Evolutionary conservation across 2,329 filamentous ascomycete species (phyloP).

Genomic region (Cladophialophora yegresii): DNA sequence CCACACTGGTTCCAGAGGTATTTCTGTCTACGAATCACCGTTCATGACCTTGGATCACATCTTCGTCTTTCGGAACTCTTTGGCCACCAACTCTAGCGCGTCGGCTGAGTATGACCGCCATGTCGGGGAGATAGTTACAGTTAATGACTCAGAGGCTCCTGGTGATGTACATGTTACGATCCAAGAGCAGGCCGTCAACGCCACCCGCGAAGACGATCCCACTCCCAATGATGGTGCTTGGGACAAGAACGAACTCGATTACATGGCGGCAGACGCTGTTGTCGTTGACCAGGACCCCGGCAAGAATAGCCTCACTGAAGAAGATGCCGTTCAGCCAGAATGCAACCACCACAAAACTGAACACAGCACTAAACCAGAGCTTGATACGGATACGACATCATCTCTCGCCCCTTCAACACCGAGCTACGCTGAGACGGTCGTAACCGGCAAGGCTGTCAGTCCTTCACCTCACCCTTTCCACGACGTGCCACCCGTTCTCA

Average conservation of each 20-base stretch:
- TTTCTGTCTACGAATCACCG: no score
- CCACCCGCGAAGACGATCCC: no score
- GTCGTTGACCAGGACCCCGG: no score
- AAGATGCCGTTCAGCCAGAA: not conserved
- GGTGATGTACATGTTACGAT: not conserved
- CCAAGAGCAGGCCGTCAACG: no score
- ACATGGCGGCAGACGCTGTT: not conserved
- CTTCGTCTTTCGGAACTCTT: no score
- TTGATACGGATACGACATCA: not conserved
- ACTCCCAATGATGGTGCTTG: no score
- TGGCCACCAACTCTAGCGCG: not conserved
- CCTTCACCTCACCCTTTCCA: not conserved
- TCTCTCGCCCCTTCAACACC: no score
- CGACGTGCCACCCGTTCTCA: not conserved
- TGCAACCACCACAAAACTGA: not conserved
- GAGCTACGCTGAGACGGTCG: not conserved
- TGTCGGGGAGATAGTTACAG: not conserved
- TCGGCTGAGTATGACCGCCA: not conserved
- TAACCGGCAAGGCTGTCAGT: not conserved
- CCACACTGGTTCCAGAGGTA: no score
- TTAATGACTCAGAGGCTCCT: not conserved
- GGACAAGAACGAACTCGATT: no score
- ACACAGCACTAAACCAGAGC: not conserved
- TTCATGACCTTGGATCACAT: no score
- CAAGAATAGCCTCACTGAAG: not conserved